Base-by-base conservation (phyloP, 306 rosid genomes). In the Acacia confusa region DNA sequence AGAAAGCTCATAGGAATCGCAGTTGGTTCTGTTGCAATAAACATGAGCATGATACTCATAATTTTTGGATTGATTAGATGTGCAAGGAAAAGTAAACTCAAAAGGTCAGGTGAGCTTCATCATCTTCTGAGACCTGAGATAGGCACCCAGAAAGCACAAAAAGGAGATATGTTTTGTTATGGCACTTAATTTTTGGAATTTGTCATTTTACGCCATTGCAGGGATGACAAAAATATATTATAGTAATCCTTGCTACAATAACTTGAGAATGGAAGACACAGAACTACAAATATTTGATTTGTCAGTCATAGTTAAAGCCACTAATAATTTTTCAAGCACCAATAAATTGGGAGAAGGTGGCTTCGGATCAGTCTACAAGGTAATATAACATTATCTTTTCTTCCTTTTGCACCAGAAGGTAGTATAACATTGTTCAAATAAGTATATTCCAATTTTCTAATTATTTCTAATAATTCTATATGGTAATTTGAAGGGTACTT, bases 341-440 rank as follows among this genome's bases (percentile, higher is more conserved):
- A 86, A 70, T 34, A 84, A 75, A 81, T 84, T 88, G 3, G 89
- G 91, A 25, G 82, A 84, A 82, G 89, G 86, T 66, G 90, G 92
- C 61, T 89, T 83, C 40, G 92, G 92, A 74, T 30, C 84, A n/a
- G 90, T 88, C 2, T 84, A 88, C 76, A 84, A 70, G 90, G 92
- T 87, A 78, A 48, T 65, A 28, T 19, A 63, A 47, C 27, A 53
- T 48, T 48, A 27, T 43, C 2, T 13, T 22, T 55, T 55, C 28
- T 22, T 55, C 22, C n/a, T 52, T 53, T n/a, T 17, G 1, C 0
- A 53, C 12, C 25, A 20, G 10, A 84, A 70, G 88, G 88, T 85
- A 71, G 25, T 53, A 27, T 19, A 63, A 27, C 27, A 43, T 38
- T 63, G 41, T 43, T 55, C 4, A 19, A 24, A 11, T 22, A n/a